Conservation (phyloP, 208 protist genomes). For the Entamoeba moshkovskii region DNA sequence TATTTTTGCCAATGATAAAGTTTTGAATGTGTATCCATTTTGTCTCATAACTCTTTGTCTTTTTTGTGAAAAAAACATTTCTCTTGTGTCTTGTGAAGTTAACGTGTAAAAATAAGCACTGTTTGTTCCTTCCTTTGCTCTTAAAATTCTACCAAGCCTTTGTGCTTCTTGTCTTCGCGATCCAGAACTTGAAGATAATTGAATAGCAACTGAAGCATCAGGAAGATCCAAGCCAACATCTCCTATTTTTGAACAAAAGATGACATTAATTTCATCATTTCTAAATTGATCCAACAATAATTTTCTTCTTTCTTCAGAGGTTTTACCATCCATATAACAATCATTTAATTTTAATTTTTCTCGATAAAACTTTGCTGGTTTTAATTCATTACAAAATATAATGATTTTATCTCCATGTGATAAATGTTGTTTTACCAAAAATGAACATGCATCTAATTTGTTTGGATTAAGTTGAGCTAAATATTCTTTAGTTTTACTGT, state of each 20-base stretch:
- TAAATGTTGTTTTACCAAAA: conserved; percentile 15
- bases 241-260: conserved; percentile 86
- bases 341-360: conserved; percentile 46
- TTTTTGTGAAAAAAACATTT: background rate
- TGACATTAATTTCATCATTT: conserved; percentile 62
- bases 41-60: background rate
- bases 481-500: conserved; percentile 22
- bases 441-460: conserved; percentile 49
- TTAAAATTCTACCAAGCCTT: conserved; percentile 29
- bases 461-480: conserved; percentile 61
- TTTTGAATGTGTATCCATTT: background rate
- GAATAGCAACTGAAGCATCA: conserved; percentile 92
- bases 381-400: conserved; percentile 92
- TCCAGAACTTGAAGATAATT: conserved; percentile 50
- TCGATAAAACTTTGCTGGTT: conserved; percentile 77
- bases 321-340: conserved; percentile 68
- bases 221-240: conserved; percentile 82
- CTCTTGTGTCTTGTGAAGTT: background rate
- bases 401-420: conserved; percentile 63
- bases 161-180: conserved; percentile 50
- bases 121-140: conserved; percentile 4
- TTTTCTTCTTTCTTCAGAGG: conserved; percentile 50
- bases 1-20: background rate
- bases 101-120: background rate
- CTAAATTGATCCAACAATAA: conserved; percentile 23